These are phyloP conservation scores for Ceratocystis eucalypticola DNA, from an alignment of 2,329 filamentous ascomycete species.

Conservation along the genomic window DNA sequence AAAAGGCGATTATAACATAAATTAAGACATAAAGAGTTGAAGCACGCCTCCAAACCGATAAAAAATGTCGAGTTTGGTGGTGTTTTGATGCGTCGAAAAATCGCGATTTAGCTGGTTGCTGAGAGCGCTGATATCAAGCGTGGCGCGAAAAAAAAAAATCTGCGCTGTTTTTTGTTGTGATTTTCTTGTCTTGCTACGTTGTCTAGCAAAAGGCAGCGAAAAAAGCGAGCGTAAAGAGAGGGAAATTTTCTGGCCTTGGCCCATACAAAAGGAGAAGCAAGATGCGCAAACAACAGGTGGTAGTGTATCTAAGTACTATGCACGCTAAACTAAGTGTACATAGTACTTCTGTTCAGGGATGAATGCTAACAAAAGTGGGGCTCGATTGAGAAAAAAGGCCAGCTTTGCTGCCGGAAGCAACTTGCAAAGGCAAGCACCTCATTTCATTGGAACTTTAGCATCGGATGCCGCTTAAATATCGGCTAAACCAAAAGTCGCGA, in stretches of 20 bases:
- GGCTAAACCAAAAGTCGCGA: neutral
- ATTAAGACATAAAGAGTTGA: slow-evolving; percentile 18
- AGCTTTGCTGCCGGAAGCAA: neutral
- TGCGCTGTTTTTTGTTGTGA: slow-evolving; percentile 14
- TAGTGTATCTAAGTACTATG: neutral
- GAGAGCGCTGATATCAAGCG: slow-evolving; percentile 13
- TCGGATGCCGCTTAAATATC: neutral
- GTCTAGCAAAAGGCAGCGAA: slow-evolving; percentile 1
- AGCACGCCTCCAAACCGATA: slow-evolving; percentile 8
- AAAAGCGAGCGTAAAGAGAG: slow-evolving; percentile 4
- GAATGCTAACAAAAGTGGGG: slow-evolving; percentile 5
- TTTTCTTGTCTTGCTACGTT: slow-evolving; percentile 8
- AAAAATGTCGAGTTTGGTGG: slow-evolving; percentile 2
- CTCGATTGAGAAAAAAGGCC: neutral
- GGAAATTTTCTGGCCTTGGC: neutral
- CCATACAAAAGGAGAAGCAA: neutral
- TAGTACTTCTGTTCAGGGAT: neutral
- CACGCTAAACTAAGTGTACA: neutral
- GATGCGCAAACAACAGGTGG: neutral
- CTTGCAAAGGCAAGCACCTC: neutral
- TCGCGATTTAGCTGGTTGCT: slow-evolving; percentile 6
- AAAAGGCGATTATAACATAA: slow-evolving; percentile 18
- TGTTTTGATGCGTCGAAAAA: slow-evolving; percentile 17
- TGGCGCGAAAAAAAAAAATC: slow-evolving; percentile 15
- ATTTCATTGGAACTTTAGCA: neutral